phyloP scores from a whole-genome alignment of 192 early-diverging fungal species.

The Coemansia sp. region DNA sequence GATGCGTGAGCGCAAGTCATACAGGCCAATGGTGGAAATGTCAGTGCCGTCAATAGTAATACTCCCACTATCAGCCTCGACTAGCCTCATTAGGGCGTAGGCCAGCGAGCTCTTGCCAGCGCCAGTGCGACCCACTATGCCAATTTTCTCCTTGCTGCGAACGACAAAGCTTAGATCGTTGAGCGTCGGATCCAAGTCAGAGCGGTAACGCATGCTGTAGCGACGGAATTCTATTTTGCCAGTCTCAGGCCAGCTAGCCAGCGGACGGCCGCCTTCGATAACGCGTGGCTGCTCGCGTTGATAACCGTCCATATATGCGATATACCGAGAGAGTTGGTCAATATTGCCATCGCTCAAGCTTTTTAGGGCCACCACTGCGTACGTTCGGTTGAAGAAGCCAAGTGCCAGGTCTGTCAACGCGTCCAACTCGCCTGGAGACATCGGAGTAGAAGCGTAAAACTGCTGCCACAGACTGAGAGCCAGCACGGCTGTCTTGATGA shows the following conservation, averaged over 20 bases:
- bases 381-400: not conserved
- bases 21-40: constrained; percentile 58
- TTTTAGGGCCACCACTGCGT: not conserved
- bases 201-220: constrained; percentile 19
- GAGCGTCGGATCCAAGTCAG: constrained; percentile 6
- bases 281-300: constrained; percentile 64
- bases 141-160: constrained; percentile 69
- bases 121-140: constrained; percentile 85
- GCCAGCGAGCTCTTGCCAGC: constrained; percentile 71
- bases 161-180: constrained; percentile 58
- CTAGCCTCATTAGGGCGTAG: constrained; percentile 65
- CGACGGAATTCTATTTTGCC: constrained; percentile 64
- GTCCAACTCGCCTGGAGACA: constrained; percentile 17
- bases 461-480: constrained; percentile 3
- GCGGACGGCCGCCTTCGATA: constrained; percentile 58
- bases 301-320: not conserved
- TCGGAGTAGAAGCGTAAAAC: not conserved
- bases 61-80: constrained; percentile 57
- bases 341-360: not conserved
- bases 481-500: constrained; percentile 1
- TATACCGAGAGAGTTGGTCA: not conserved
- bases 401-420: not conserved
- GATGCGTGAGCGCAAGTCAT: constrained; percentile 61
- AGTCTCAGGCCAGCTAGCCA: constrained; percentile 60
- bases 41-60: constrained; percentile 66